Evolutionary conservation across 2,329 filamentous ascomycete genomes (phyloP).

Genomic region (Calonectria montana): DNA sequence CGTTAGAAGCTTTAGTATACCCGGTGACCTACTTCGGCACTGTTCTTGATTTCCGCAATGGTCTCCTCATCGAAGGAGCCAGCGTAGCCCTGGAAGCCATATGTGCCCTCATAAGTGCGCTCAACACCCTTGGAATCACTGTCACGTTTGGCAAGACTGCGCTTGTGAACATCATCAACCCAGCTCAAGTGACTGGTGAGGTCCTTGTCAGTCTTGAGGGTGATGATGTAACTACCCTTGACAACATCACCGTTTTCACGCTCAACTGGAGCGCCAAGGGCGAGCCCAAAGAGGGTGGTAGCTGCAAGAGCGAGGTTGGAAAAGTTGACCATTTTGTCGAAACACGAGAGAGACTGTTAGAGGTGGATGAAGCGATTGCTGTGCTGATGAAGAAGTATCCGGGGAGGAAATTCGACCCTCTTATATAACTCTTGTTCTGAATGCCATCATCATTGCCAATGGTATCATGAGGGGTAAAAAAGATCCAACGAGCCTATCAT

Average conservation of each 20-base stretch:
- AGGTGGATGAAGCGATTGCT: constrained; percentile 24
- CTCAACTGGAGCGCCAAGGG: constrained; percentile 36
- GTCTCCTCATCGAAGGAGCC: constrained; percentile 55
- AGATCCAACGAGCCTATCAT: neutral
- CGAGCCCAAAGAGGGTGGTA: constrained; percentile 38
- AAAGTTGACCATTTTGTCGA: constrained; percentile 45
- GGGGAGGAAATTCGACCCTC: constrained; percentile 7
- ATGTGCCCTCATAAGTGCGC: constrained; percentile 43
- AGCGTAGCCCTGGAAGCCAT: constrained; percentile 54
- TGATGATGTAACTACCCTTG: constrained; percentile 67
- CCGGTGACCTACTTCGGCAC: constrained; percentile 52
- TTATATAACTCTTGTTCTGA: constrained; percentile 34
- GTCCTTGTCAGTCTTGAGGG: constrained; percentile 65
- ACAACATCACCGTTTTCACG: constrained; percentile 40
- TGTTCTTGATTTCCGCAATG: constrained; percentile 54
- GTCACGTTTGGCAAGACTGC: constrained; percentile 62
- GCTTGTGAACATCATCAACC: constrained; percentile 64
- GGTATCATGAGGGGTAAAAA: constrained; percentile 2
- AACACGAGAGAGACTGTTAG: constrained; percentile 1
- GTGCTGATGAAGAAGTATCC: constrained; percentile 20
- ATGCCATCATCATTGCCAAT: neutral
- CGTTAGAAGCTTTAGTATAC: too few relatives aligned
- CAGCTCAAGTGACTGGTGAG: constrained; percentile 61
- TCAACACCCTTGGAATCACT: constrained; percentile 47
- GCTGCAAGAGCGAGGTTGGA: constrained; percentile 42